Percentiles rank a stretch among this genome's conserved stretches.
Conservation (phyloP, 441 rosid genomes). For the Pelargonium myrrhifolium region DNA sequence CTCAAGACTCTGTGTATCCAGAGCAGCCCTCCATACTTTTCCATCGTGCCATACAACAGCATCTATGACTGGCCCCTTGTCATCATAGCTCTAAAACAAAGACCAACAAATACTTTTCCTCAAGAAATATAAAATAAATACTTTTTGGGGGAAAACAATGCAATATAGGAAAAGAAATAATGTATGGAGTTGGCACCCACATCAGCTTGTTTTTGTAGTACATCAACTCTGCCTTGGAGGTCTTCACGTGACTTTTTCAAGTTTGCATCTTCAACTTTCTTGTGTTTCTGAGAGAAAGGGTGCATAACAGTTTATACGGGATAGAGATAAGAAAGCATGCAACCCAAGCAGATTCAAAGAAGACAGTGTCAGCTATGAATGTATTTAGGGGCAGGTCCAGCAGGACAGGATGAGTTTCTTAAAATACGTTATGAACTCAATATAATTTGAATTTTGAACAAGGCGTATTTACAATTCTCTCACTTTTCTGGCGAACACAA, state of each 20-base stretch:
- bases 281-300: slow-evolving; percentile 51
- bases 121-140: background rate
- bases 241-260: slow-evolving; percentile 70
- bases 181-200: slow-evolving; percentile 35
- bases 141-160: no score
- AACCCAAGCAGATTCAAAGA: background rate
- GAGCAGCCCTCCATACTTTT: slow-evolving; percentile 86
- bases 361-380: background rate
- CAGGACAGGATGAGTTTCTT: background rate
- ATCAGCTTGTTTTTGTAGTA: slow-evolving; percentile 72
- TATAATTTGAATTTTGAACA: background rate
- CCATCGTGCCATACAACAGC: slow-evolving; percentile 98
- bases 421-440: background rate
- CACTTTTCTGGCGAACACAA: no score
- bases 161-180: slow-evolving; percentile 13
- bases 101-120: slow-evolving; percentile 12
- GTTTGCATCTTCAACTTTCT: slow-evolving; percentile 54
- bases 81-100: slow-evolving; percentile 62
- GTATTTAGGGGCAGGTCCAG: background rate
- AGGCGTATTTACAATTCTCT: no score
- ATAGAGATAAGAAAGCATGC: slow-evolving; percentile 12
- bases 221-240: slow-evolving; percentile 73
- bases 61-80: slow-evolving; percentile 87
- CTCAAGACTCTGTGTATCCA: slow-evolving; percentile 86
- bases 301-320: slow-evolving; percentile 8